Percentiles rank a stretch among this genome's conserved stretches.
These are phyloP conservation scores for Helotiales sp. DNA, from an alignment of 2,329 filamentous ascomycete genomes.

Conservation along the genomic window DNA sequence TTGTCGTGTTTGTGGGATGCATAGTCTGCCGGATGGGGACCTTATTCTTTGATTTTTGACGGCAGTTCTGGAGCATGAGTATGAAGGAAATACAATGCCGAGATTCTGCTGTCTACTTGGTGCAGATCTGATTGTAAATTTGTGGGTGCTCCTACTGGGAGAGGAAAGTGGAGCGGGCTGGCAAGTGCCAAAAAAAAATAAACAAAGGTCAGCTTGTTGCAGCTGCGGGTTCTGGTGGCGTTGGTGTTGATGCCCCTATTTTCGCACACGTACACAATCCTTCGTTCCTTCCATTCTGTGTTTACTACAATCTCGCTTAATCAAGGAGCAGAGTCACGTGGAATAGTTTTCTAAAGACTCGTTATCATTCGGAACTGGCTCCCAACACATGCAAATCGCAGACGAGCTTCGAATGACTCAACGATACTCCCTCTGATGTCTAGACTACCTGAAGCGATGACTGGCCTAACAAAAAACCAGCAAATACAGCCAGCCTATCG, in stretches of 20 bases:
- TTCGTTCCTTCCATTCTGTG: neutral
- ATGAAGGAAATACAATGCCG: constrained; percentile 3
- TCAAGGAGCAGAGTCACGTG: neutral
- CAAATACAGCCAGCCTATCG: neutral
- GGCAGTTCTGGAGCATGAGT: neutral
- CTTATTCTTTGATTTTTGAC: neutral
- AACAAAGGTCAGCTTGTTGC: too few relatives aligned
- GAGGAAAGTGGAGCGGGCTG: neutral
- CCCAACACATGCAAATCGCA: neutral
- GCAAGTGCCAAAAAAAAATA: neutral
- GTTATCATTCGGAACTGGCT: neutral
- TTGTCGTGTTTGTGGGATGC: neutral
- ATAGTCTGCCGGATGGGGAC: neutral
- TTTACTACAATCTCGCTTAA: neutral
- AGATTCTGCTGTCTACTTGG: neutral
- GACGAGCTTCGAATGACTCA: neutral
- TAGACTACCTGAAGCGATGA: neutral
- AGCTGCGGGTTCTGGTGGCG: neutral
- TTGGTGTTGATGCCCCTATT: neutral
- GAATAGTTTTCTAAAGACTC: neutral
- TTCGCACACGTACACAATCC: neutral
- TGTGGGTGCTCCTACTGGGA: neutral
- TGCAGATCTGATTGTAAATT: neutral
- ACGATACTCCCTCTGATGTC: neutral
- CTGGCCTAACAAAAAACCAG: neutral